Evolutionary conservation across 2,329 filamentous ascomycete genomes (phyloP).

Genomic region (Alternaria sp.): DNA sequence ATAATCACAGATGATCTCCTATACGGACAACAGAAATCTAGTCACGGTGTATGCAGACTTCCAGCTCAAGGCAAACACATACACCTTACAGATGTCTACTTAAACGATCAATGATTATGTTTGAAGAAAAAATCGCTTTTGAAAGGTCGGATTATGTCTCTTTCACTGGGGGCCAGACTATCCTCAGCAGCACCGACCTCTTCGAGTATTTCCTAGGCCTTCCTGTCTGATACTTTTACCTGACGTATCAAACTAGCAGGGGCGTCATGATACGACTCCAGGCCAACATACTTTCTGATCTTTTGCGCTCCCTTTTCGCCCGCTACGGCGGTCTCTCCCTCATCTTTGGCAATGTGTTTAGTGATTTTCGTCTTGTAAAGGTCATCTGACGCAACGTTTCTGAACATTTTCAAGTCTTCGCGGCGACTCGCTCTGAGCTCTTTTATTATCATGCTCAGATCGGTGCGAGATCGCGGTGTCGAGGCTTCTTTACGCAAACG

Average conservation of each 20-base stretch:
- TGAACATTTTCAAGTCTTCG: conserved; percentile 2
- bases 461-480: background rate
- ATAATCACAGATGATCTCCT: background rate
- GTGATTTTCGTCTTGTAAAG: conserved; percentile 5
- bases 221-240: background rate
- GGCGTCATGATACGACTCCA: conserved; percentile 9
- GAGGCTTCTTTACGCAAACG: conserved; percentile 8
- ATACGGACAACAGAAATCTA: background rate
- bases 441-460: conserved; percentile 16
- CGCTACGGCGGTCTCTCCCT: background rate
- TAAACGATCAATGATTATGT: background rate
- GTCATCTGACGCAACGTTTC: conserved; percentile 4
- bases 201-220: background rate
- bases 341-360: conserved; percentile 15
- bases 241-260: background rate
- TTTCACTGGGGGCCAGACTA: background rate
- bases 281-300: conserved; percentile 18
- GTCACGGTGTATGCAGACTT: background rate
- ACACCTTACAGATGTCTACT: background rate
- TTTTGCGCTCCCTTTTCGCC: background rate
- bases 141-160: background rate
- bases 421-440: conserved; percentile 4
- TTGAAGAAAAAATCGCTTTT: background rate
- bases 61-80: background rate
- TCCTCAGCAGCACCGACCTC: background rate